Base-by-base conservation (phyloP, 2,329 filamentous ascomycete species). In the Fusarium sp. region DNA sequence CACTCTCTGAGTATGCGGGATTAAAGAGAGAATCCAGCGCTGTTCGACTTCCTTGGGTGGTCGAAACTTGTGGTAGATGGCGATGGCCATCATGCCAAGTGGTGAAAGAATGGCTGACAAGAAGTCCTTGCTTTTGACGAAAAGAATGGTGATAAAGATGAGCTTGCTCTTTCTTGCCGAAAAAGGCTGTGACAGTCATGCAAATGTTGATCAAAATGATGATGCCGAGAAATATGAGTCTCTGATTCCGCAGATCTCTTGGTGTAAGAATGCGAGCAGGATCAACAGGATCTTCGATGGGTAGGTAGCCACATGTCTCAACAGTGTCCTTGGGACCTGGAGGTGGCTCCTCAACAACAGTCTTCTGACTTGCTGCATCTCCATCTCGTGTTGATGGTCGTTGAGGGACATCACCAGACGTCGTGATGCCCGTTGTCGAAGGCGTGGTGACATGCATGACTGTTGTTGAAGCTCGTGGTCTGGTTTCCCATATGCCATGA, bases 101-200 rank as follows among this genome's bases (percentile, higher is more conserved):
- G 75, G 75, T 1, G 75, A 76, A 1, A 77, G 6, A 0, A 77
- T 67, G 9, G 75, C 60, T 0, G 75, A 77, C 0, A 77, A 20
- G 6, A 77, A 77, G 9, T 77, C 75, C 20, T 77, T 77, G 60
- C 75, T 77, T 50, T 77, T 77, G 62, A 77, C 67, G 18, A 77
- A 77, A 0, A 77, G 18, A 5, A 77, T 64, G 4, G 59, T 16
- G 5, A 74, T 7, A 0, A 77, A 72, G 39, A 69, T 70, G 5
- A 77, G 32, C 37, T 77, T 77, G 34, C 66, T 68, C 41, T 66
- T 66, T 77, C 50, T 58, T 72, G 1, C 75, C 75, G 7, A 76
- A 76, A 23, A 77, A 63, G 1, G 75, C 66, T 1, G 64, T 54
- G 16, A 72, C 56, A 0, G 62, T 64, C 75, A 77, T 77, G 58